Conservation (phyloP, 139 green algal genomes). For the Haematococcus sp. region DNA sequence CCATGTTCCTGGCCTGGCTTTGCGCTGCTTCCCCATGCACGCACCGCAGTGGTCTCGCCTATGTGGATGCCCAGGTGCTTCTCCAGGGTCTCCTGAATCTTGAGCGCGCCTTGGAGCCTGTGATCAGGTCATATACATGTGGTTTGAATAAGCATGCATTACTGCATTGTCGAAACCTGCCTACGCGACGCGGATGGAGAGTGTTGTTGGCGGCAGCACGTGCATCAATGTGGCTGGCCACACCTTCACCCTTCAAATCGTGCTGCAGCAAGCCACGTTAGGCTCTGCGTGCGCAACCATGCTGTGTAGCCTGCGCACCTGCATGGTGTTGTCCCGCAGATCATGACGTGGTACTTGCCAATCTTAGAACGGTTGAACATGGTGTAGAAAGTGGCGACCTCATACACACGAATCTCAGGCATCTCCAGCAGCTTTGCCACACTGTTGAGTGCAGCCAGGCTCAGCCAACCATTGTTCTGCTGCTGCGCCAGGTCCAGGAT, state of each 20-base stretch:
- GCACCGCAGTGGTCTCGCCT: conserved; percentile 56
- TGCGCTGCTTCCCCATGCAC: not conserved
- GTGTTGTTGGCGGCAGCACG: too few relatives aligned
- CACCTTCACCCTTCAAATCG: too few relatives aligned
- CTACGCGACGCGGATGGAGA: not conserved
- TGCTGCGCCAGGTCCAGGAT: conserved; percentile 97
- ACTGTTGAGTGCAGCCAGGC: conserved; percentile 89
- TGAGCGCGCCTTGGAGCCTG: conserved; percentile 69
- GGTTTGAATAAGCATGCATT: not conserved
- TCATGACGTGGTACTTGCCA: conserved; percentile 96
- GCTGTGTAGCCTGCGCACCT: conserved; percentile 31
- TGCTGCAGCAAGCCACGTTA: too few relatives aligned
- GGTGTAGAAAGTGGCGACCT: conserved; percentile 99
- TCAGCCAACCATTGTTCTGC: conserved; percentile 91
- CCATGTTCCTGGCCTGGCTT: too few relatives aligned
- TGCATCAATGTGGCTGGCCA: too few relatives aligned
- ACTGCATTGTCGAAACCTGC: not conserved
- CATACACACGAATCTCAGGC: conserved; percentile 92
- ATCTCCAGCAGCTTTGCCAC: conserved; percentile 85
- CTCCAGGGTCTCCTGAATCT: conserved; percentile 74
- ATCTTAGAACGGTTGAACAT: conserved; percentile 99
- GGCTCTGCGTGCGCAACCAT: too few relatives aligned
- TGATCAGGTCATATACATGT: not conserved
- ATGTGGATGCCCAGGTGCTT: conserved; percentile 72
- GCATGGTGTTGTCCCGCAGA: conserved; percentile 97